Conservation (phyloP, 2,329 filamentous ascomycete species). For the Pseudogymnoascus sp. region DNA sequence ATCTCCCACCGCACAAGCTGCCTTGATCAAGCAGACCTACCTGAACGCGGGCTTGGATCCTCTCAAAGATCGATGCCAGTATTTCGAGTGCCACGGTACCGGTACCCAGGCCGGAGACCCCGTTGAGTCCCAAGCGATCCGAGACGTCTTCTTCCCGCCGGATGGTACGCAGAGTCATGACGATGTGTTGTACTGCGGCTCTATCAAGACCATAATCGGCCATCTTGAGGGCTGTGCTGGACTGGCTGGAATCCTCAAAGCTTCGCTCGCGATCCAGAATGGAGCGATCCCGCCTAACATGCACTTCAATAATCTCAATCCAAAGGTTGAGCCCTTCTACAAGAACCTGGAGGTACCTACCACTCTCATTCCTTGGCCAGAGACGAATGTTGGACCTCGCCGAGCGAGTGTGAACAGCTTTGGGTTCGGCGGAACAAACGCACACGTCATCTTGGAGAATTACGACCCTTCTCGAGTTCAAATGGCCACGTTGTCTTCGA, state of each 20-base stretch:
- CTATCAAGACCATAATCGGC: constrained; percentile 21
- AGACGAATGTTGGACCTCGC: neutral
- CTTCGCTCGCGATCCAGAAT: constrained; percentile 23
- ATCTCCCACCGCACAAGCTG: constrained; percentile 33
- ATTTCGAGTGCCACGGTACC: constrained; percentile 36
- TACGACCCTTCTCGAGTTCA: too few relatives aligned
- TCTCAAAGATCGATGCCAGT: constrained; percentile 35
- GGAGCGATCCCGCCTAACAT: constrained; percentile 20
- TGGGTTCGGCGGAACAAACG: constrained; percentile 37
- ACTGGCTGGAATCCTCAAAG: constrained; percentile 18
- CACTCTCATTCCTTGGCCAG: neutral
- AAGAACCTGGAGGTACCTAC: constrained; percentile 25
- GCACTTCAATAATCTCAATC: neutral
- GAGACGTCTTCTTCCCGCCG: too few relatives aligned
- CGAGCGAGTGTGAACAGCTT: constrained; percentile 25
- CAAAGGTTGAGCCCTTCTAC: constrained; percentile 22
- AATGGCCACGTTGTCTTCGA: too few relatives aligned
- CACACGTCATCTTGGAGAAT: constrained; percentile 22
- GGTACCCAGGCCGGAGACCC: constrained; percentile 13
- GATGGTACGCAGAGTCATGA: too few relatives aligned
- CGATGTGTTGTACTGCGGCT: too few relatives aligned
- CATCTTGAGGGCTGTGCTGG: constrained; percentile 21
- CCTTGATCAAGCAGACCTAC: constrained; percentile 19
- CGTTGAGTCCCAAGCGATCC: constrained; percentile 9
- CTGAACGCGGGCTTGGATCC: constrained; percentile 22